These are phyloP conservation scores for Rhexocercosporidium sp. DNA, from an alignment of 2,329 filamentous ascomycete genomes.

Conservation along the genomic window DNA sequence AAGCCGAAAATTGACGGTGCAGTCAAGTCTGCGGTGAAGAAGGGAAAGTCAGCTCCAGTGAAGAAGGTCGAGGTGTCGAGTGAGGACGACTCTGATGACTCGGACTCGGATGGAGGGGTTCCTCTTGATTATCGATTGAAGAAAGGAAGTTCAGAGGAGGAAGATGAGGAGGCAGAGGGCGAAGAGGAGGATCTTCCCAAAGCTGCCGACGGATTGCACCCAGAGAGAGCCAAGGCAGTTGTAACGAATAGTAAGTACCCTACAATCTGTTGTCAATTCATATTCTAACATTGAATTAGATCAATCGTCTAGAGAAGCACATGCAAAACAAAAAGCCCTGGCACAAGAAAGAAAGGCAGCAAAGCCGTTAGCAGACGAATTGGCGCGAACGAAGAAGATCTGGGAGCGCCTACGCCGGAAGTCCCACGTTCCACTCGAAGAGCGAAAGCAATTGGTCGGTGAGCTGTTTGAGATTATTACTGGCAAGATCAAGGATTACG, in stretches of 20 bases:
- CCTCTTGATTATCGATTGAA: conserved; percentile 21
- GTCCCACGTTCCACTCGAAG: conserved; percentile 88
- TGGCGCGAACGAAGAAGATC: conserved; percentile 90
- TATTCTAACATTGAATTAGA: conserved; percentile 52
- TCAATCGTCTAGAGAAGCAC: conserved; percentile 80
- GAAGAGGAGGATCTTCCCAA: conserved; percentile 45
- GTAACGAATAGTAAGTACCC: conserved; percentile 35
- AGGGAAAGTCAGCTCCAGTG: conserved; percentile 33
- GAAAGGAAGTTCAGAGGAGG: conserved; percentile 21
- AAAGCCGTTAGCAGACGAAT: conserved; percentile 90
- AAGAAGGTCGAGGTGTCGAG: conserved; percentile 45
- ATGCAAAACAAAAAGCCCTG: conserved; percentile 90
- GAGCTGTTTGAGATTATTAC: conserved; percentile 93
- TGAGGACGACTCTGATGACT: conserved; percentile 47
- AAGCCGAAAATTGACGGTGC: conserved; percentile 52
- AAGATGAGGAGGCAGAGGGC: conserved; percentile 43
- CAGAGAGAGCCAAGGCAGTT: conserved; percentile 42
- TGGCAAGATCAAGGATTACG: conserved; percentile 90
- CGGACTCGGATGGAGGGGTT: conserved; percentile 39
- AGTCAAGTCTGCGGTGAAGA: conserved; percentile 26
- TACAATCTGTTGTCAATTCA: background rate
- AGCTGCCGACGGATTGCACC: conserved; percentile 43
- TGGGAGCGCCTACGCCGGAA: conserved; percentile 95
- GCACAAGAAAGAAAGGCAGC: conserved; percentile 87
- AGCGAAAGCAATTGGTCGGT: conserved; percentile 83